Evolutionary conservation across 2,329 filamentous ascomycete genomes (phyloP).

Genomic region (Ceratocystis harringtonii): DNA sequence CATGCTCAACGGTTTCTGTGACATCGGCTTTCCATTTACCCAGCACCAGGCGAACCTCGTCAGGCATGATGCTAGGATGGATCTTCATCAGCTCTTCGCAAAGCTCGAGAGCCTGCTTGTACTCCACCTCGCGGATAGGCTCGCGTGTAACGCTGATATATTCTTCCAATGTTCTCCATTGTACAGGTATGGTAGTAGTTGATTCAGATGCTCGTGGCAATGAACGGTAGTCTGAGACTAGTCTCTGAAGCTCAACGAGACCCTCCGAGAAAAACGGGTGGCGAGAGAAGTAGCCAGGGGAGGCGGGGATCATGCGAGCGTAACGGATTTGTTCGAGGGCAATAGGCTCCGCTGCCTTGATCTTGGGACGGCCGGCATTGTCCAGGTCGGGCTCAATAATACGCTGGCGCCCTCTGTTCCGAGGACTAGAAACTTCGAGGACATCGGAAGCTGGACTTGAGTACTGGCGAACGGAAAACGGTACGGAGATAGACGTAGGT

Average conservation of each 20-base stretch:
- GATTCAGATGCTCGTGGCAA: conserved; percentile 38
- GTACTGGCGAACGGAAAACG: conserved; percentile 4
- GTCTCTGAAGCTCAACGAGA: conserved; percentile 54
- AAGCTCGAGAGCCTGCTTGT: conserved; percentile 58
- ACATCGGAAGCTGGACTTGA: conserved; percentile 9
- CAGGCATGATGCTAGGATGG: conserved; percentile 37
- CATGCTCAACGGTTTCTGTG: conserved; percentile 12
- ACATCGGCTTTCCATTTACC: conserved; percentile 18
- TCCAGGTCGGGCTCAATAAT: conserved; percentile 16
- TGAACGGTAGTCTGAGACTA: conserved; percentile 55
- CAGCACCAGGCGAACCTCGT: conserved; percentile 15
- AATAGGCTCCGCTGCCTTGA: conserved; percentile 17
- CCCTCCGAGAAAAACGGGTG: conserved; percentile 76
- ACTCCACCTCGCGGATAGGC: conserved; percentile 60
- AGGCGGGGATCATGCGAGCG: conserved; percentile 66
- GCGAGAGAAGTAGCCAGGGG: conserved; percentile 88
- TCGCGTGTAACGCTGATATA: conserved; percentile 61
- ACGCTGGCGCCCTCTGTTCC: conserved; percentile 12
- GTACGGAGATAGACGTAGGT: conserved; percentile 15
- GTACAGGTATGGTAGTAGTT: conserved; percentile 39
- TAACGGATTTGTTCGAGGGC: conserved; percentile 25
- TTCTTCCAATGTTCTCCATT: conserved; percentile 67
- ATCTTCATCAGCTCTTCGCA: conserved; percentile 75
- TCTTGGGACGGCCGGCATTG: conserved; percentile 15
- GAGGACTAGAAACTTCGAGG: background rate